phyloP scores from a whole-genome alignment of 1,139 yeast species.

The Blastobotrys serpentis region DNA sequence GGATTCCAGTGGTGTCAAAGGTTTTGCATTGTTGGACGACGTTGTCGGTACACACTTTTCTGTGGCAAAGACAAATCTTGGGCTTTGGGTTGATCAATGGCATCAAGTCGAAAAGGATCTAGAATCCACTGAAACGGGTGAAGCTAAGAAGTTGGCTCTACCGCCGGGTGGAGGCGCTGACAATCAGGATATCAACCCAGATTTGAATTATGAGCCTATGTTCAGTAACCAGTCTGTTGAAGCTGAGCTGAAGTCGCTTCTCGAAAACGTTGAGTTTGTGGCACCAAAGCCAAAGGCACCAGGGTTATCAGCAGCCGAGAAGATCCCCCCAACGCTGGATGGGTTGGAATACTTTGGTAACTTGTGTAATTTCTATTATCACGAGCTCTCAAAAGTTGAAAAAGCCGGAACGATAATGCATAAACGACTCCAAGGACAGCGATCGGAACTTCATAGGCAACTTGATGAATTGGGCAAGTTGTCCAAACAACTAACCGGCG shows the following conservation, averaged over 20 bases:
- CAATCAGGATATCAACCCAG: too few species aligned
- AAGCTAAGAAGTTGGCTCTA: too few species aligned
- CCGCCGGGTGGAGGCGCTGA: too few species aligned
- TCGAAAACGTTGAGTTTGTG: slow-evolving; percentile 13
- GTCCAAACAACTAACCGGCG: slow-evolving; percentile 30
- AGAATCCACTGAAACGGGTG: neutral
- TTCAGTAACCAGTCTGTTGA: slow-evolving; percentile 16
- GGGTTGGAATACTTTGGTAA: slow-evolving; percentile 32
- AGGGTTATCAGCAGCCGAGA: slow-evolving; percentile 12
- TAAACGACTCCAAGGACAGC: slow-evolving; percentile 37
- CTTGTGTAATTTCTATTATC: slow-evolving; percentile 30
- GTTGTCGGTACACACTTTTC: slow-evolving; percentile 18
- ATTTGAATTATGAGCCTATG: slow-evolving; percentile 13
- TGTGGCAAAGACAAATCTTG: slow-evolving; percentile 16
- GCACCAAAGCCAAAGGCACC: slow-evolving; percentile 11
- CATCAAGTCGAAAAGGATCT: slow-evolving; percentile 3
- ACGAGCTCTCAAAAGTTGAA: slow-evolving; percentile 33
- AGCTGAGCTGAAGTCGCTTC: slow-evolving; percentile 13
- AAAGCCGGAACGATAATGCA: slow-evolving; percentile 36
- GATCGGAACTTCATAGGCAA: slow-evolving; percentile 42
- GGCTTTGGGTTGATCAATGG: slow-evolving; percentile 19
- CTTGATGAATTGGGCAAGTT: slow-evolving; percentile 29
- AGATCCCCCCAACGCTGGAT: slow-evolving; percentile 24
- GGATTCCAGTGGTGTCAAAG: slow-evolving; percentile 18
- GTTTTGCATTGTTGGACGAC: slow-evolving; percentile 19